These are phyloP conservation scores for Suillus occidentalis DNA, from an alignment of 768 basidiomycete genomes.

Conservation along the genomic window DNA sequence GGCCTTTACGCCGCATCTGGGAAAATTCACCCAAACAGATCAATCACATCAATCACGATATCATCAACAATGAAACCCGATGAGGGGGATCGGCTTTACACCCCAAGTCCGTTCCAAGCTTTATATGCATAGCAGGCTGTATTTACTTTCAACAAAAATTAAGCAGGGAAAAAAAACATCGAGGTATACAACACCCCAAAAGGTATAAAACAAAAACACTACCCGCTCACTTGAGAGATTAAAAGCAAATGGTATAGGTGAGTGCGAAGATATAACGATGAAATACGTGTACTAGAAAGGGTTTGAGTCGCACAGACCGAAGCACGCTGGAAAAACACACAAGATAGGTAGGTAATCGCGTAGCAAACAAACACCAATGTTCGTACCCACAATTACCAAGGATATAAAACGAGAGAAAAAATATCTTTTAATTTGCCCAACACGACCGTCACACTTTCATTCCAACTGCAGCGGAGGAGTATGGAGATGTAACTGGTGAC, in stretches of 20 bases:
- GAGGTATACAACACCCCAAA: too few relatives aligned
- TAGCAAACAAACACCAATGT: constrained; percentile 22
- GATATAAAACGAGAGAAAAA: constrained; percentile 24
- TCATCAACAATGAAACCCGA: too few relatives aligned
- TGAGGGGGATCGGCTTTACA: too few relatives aligned
- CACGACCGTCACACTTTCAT: constrained; percentile 39
- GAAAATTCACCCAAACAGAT: too few relatives aligned
- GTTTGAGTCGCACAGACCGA: constrained; percentile 7
- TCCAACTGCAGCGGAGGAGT: constrained; percentile 49
- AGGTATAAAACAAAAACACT: constrained; percentile 25
- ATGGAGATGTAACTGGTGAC: constrained; percentile 41
- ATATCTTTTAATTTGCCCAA: background rate
- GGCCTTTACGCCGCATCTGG: too few relatives aligned
- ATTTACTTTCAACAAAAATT: constrained; percentile 16
- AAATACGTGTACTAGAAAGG: constrained; percentile 13
- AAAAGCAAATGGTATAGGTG: constrained; percentile 25
- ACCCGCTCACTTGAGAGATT: constrained; percentile 18
- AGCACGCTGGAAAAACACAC: background rate
- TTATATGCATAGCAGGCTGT: background rate
- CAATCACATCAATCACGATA: too few relatives aligned
- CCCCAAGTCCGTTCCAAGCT: too few relatives aligned
- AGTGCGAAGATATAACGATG: constrained; percentile 12
- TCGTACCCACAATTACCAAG: constrained; percentile 25
- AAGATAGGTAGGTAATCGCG: background rate
- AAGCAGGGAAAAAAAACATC: constrained; percentile 19